Conservation (phyloP, 768 basidiomycete species). For the Pisolithus sp. region DNA sequence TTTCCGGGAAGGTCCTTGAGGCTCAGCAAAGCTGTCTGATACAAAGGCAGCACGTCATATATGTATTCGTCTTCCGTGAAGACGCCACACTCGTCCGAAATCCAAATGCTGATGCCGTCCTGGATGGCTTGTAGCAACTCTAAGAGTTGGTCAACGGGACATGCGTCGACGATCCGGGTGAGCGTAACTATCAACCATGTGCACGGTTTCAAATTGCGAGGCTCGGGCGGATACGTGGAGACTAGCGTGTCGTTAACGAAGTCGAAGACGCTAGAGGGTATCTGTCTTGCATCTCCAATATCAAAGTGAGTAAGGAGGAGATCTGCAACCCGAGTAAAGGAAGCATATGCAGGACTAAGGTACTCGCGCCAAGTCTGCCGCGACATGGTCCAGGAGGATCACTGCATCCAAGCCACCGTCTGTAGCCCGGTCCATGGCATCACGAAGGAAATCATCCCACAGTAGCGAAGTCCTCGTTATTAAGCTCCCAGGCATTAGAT, state of each 20-base stretch:
- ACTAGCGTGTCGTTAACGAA: constrained; percentile 55
- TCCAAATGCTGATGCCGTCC: constrained; percentile 55
- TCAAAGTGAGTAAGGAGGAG: constrained; percentile 51
- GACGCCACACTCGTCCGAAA: constrained; percentile 49
- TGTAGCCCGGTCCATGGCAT: constrained; percentile 47
- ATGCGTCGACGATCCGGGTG: constrained; percentile 46
- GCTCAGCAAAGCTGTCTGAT: constrained; percentile 50
- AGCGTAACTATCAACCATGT: constrained; percentile 61
- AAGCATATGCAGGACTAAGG: constrained; percentile 33
- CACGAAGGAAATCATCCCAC: constrained; percentile 57
- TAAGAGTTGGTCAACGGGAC: constrained; percentile 42
- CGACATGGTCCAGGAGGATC: constrained; percentile 51
- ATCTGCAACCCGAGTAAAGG: constrained; percentile 54
- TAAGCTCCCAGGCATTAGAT: constrained; percentile 45
- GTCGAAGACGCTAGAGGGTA: constrained; percentile 50
- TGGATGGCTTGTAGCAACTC: constrained; percentile 43
- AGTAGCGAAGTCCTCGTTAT: constrained; percentile 44
- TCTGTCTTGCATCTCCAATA: constrained; percentile 41
- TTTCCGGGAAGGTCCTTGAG: constrained; percentile 42
- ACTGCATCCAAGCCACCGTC: constrained; percentile 53
- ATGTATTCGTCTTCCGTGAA: constrained; percentile 51
- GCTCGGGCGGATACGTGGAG: constrained; percentile 61
- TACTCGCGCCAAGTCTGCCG: constrained; percentile 37
- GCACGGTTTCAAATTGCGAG: constrained; percentile 44
- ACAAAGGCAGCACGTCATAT: constrained; percentile 57